These are phyloP conservation scores for Candida vaughaniae DNA, from an alignment of 805 yeast species.

Conservation along the genomic window DNA sequence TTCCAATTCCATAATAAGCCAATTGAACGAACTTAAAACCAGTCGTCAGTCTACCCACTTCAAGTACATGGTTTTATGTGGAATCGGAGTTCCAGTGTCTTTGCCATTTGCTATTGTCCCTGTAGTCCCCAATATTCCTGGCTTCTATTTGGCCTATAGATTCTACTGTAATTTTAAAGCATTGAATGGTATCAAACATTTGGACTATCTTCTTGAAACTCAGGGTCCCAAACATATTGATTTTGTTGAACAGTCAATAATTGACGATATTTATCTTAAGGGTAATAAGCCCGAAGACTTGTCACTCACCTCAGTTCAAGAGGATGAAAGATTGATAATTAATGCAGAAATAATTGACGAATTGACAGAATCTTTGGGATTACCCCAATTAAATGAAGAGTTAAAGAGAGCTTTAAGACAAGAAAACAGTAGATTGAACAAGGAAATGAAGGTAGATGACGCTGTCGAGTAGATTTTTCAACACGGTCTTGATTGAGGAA, in stretches of 20 bases:
- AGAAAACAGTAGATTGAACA: slow-evolving; percentile 38
- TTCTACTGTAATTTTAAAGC: slow-evolving; percentile 85
- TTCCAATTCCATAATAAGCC: slow-evolving; percentile 30
- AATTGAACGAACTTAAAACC: slow-evolving; percentile 43
- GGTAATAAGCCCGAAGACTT: slow-evolving; percentile 6
- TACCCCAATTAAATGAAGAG: slow-evolving; percentile 44
- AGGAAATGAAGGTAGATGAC: slow-evolving; percentile 17
- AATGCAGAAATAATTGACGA: slow-evolving; percentile 45
- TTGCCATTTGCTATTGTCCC: slow-evolving; percentile 81
- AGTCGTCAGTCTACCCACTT: slow-evolving; percentile 52
- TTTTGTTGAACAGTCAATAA: slow-evolving; percentile 14
- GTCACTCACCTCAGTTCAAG: slow-evolving; percentile 13
- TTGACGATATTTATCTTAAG: slow-evolving; percentile 20
- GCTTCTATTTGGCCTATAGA: slow-evolving; percentile 79
- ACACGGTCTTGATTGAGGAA: no score
- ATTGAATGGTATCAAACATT: slow-evolving; percentile 66
- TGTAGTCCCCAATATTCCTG: slow-evolving; percentile 88
- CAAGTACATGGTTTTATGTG: slow-evolving; percentile 52
- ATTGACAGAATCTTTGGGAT: slow-evolving; percentile 45
- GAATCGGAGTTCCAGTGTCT: slow-evolving; percentile 69
- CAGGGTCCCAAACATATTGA: slow-evolving; percentile 22
- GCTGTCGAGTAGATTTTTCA: slow-evolving; percentile 14
- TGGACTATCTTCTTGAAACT: slow-evolving; percentile 52
- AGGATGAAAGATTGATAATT: slow-evolving; percentile 40
- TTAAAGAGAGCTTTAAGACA: slow-evolving; percentile 54